Percentiles rank a stretch among this genome's conserved stretches.
These are phyloP conservation scores for Styphnolobium japonicum DNA, from an alignment of 306 rosid genomes.

Conservation along the genomic window DNA sequence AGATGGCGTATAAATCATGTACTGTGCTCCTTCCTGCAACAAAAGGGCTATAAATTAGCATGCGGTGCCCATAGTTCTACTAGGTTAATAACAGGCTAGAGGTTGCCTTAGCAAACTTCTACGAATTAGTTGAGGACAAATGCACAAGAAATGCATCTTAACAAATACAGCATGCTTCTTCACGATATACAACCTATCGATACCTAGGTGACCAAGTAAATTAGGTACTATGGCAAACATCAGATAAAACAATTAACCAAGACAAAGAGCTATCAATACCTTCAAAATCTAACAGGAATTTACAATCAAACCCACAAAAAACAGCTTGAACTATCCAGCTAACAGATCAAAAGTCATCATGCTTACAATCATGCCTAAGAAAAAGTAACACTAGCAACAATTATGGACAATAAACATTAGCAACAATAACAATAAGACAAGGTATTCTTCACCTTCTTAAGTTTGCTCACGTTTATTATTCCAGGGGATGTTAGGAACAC, in stretches of 20 bases:
- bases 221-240: background rate
- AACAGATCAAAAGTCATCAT: background rate
- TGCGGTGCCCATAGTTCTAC: background rate
- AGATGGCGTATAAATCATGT: conserved; percentile 89
- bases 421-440: background rate
- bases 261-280: background rate
- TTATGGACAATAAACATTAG: background rate
- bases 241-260: background rate
- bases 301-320: background rate
- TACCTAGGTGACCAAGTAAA: background rate
- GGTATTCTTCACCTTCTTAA: conserved; percentile 14
- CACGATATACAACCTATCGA: background rate
- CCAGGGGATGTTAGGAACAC: background rate
- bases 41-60: conserved; percentile 26
- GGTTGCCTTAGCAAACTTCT: background rate
- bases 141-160: background rate
- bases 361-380: background rate
- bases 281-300: background rate
- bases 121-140: background rate
- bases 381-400: no score
- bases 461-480: conserved; percentile 8
- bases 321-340: background rate
- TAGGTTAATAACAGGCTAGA: background rate
- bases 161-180: background rate
- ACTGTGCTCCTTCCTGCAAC: conserved; percentile 73